Evolutionary conservation across 257 asterid genomes (phyloP).

Genomic region (Lycium barbarum): DNA sequence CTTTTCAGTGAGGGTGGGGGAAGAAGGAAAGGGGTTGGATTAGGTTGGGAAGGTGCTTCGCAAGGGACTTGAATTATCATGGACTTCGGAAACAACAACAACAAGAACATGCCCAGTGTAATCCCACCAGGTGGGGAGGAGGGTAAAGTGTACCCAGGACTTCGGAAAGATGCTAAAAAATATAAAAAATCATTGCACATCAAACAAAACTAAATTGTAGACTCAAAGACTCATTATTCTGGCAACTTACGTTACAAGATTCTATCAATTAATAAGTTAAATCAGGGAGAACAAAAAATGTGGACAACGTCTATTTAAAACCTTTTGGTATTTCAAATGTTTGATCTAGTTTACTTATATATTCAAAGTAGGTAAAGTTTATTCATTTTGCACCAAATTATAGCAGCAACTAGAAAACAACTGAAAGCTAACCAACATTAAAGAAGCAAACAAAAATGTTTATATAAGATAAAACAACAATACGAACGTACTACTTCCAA

Average conservation of each 20-base stretch:
- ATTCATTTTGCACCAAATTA: background rate
- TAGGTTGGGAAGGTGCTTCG: background rate
- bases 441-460: background rate
- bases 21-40: background rate
- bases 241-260: background rate
- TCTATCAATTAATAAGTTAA: constrained; percentile 19
- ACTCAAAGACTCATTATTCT: constrained; percentile 4
- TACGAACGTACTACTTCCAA: background rate
- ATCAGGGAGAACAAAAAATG: background rate
- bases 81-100: background rate
- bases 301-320: background rate
- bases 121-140: too few species aligned
- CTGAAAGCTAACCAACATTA: background rate
- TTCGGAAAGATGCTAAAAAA: background rate
- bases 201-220: background rate
- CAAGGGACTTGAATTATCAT: background rate
- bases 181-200: background rate
- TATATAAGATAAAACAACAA: background rate
- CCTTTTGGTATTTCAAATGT: background rate
- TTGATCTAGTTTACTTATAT: background rate
- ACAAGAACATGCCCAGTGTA: too few species aligned
- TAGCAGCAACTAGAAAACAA: background rate
- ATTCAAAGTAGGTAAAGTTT: background rate
- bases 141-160: too few species aligned
- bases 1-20: background rate